Base-by-base conservation (phyloP, 2,329 filamentous ascomycete genomes). In the Pyrenophora tritici-repentis region DNA sequence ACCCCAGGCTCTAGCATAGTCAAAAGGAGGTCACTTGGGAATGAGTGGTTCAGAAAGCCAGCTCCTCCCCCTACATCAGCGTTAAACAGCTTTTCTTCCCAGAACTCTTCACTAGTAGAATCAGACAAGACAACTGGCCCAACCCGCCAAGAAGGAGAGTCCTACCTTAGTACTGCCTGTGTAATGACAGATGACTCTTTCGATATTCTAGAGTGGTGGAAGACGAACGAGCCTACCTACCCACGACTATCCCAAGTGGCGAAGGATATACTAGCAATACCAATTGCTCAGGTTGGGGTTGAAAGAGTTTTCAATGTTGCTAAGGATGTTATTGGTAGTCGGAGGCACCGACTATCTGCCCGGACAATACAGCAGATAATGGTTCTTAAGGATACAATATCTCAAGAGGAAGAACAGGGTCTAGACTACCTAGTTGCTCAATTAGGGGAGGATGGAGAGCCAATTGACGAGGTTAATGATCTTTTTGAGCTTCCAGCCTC, bases 231-330 rank as follows among this genome's bases (percentile, higher is more conserved):
- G 3, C 6, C 3, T 26, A 16, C 31, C 22, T 44, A 44, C 16
- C 8, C n/a, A n/a, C n/a, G 26, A 2, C 14, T 44, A 12, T 13
- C 32, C 31, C 18, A 44, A 13, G n/a, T 44, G 16, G 2, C 12
- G 18, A 44, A 44, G 4, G 13, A 44, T 36, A 36, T 44, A 3
- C 9, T 44, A 18, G 12, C 13, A 17, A 29, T 44, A 10, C 20
- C 2, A 18, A 44, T 44, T n/a, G n/a, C 20, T 7, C 4, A 17
- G 8, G 20, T 36, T 26, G 8, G 33, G 6, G 13, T 44, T 29
- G 12, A 44, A n/a, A 5, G 10, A 17, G 32, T 44, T 7, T 44
- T 36, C 20, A 44, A 44, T 44, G 18, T 44, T n/a, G n/a, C 33
- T 29, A 44, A 26, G 9, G n/a, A 44, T 16, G 13, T 36, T 9